phyloP scores from a whole-genome alignment of 441 rosid genomes.

The Daphne laureola region DNA sequence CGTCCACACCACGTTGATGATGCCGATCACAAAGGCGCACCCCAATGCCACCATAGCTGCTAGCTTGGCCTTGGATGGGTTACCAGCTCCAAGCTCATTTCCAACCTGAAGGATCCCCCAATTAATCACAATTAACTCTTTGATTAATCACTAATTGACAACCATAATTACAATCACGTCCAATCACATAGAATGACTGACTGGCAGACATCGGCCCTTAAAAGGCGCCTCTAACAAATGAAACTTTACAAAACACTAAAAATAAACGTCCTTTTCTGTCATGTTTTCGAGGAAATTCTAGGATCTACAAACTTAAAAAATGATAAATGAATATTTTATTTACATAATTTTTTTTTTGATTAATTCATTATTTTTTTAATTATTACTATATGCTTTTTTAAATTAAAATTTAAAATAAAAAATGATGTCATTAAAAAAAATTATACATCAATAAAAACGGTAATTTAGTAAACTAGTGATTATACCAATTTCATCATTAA shows the following conservation, averaged over 20 bases:
- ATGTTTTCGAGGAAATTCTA: too few species aligned
- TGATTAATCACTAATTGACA: neutral
- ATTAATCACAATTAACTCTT: neutral
- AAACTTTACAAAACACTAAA: too few species aligned
- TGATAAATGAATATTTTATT: too few species aligned
- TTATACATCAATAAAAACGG: too few species aligned
- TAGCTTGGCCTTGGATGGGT: conserved; percentile 73
- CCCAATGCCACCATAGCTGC: conserved; percentile 84
- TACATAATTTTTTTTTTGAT: too few species aligned
- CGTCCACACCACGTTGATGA: conserved; percentile 76
- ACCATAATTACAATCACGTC: conserved; percentile 11
- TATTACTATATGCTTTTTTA: too few species aligned
- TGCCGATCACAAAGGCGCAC: conserved; percentile 74
- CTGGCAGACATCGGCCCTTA: conserved; percentile 11
- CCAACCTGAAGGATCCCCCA: conserved; percentile 48
- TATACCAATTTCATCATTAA: too few species aligned
- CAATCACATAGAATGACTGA: conserved; percentile 27
- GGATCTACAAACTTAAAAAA: too few species aligned
- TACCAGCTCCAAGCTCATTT: conserved; percentile 91
- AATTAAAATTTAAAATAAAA: too few species aligned
- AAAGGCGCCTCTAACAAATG: conserved; percentile 29
- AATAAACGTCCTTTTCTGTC: neutral
- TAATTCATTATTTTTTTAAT: too few species aligned
- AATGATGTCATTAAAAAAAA: too few species aligned
- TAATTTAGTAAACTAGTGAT: too few species aligned